Evolutionary conservation across 352 stramenopile species (phyloP).

Genomic region (Phytophthora agathidicida): DNA sequence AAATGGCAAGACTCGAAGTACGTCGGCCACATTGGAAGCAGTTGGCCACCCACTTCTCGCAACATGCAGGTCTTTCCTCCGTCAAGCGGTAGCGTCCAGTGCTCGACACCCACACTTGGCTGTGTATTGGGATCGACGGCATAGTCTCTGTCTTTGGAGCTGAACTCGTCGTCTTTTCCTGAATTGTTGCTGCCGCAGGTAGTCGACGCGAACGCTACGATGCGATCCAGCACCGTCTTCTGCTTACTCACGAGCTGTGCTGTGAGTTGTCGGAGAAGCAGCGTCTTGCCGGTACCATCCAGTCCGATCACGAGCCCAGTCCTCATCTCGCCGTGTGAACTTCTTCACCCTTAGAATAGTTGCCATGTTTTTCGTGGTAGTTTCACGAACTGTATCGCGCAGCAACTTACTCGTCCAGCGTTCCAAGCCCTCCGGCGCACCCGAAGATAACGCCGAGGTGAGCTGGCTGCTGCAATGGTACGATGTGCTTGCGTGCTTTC

Average conservation of each 20-base stretch:
- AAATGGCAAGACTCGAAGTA: slow-evolving; percentile 73
- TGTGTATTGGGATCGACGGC: slow-evolving; percentile 47
- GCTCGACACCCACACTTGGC: slow-evolving; percentile 69
- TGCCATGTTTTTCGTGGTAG: neutral
- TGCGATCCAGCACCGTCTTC: slow-evolving; percentile 44
- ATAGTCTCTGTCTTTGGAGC: slow-evolving; percentile 18
- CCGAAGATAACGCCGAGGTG: too few relatives aligned
- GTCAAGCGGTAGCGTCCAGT: slow-evolving; percentile 56
- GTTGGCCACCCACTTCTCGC: slow-evolving; percentile 66
- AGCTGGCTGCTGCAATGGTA: slow-evolving; percentile 1
- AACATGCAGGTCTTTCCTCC: slow-evolving; percentile 40
- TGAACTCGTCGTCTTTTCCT: slow-evolving; percentile 13
- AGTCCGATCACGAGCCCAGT: slow-evolving; percentile 66
- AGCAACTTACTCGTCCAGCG: too few relatives aligned
- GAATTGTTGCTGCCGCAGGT: slow-evolving; percentile 13
- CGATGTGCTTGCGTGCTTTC: slow-evolving; percentile 10
- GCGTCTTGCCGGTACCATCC: slow-evolving; percentile 73
- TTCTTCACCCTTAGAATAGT: slow-evolving; percentile 22
- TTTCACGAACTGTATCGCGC: too few relatives aligned
- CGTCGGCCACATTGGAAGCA: slow-evolving; percentile 75
- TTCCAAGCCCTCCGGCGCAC: too few relatives aligned
- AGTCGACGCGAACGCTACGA: slow-evolving; percentile 37
- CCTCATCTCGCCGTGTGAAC: slow-evolving; percentile 45
- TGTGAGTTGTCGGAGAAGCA: slow-evolving; percentile 67
- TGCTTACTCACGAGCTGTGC: slow-evolving; percentile 48